phyloP scores from a whole-genome alignment of 2,329 filamentous ascomycete genomes.

The Zymoseptoria passerinii region DNA sequence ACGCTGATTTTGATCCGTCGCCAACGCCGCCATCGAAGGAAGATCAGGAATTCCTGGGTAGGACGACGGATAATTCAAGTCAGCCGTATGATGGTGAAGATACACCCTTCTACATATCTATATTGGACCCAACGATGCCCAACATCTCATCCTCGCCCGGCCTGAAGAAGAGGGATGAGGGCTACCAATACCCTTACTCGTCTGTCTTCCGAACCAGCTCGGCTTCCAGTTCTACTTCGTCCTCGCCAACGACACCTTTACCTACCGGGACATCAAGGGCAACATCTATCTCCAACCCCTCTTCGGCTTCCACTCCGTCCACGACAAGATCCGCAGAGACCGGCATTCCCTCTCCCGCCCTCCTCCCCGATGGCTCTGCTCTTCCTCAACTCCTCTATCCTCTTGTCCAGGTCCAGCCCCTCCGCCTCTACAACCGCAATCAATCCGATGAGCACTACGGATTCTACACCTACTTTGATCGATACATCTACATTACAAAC shows the following conservation, averaged over 20 bases:
- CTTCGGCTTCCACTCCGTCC: constrained; percentile 31
- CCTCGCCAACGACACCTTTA: constrained; percentile 35
- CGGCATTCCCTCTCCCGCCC: constrained; percentile 55
- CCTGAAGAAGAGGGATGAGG: constrained; percentile 11
- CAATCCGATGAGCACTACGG: constrained; percentile 78
- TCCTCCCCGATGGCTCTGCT: constrained; percentile 62
- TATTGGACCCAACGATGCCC: constrained; percentile 39
- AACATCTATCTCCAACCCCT: constrained; percentile 4
- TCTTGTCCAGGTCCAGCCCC: constrained; percentile 59
- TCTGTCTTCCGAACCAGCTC: neutral
- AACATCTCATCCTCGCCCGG: neutral
- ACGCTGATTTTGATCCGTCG: constrained; percentile 37
- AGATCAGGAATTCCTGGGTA: constrained; percentile 75
- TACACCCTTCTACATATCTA: constrained; percentile 80
- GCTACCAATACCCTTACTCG: constrained; percentile 21
- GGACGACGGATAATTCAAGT: constrained; percentile 69
- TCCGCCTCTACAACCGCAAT: constrained; percentile 78
- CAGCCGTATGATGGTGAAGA: constrained; percentile 70
- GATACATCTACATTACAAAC: constrained; percentile 71
- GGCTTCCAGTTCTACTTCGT: neutral
- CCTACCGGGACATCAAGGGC: neutral
- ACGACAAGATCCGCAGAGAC: constrained; percentile 41
- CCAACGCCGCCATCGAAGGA: constrained; percentile 53
- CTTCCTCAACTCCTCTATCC: constrained; percentile 66
- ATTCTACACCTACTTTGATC: constrained; percentile 88